These are phyloP conservation scores for Chaetomium sp. DNA, from an alignment of 2,329 filamentous ascomycete species.

Conservation along the genomic window DNA sequence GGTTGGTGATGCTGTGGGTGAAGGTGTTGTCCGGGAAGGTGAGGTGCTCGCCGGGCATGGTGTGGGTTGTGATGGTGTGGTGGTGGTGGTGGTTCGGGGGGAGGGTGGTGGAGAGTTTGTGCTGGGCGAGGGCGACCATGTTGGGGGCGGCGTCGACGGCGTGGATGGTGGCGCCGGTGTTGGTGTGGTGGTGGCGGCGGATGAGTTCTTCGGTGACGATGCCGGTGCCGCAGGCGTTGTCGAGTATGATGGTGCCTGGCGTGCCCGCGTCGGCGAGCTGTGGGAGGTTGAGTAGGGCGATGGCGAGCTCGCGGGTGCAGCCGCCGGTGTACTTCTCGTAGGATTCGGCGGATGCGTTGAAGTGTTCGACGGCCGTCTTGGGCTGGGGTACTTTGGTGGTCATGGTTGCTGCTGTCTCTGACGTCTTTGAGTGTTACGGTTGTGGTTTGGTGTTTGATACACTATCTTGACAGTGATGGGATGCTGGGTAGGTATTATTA, in stretches of 20 bases:
- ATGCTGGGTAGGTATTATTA: neutral
- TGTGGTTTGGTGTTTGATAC: neutral
- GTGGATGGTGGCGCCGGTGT: neutral
- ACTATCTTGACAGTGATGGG: neutral
- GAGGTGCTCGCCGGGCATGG: neutral
- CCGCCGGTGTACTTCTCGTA: neutral
- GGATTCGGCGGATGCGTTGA: neutral
- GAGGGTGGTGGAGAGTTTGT: neutral
- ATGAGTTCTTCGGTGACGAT: no score
- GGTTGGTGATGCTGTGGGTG: conserved; percentile 1
- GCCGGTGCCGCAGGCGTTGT: no score
- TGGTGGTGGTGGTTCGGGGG: neutral
- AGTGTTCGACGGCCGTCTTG: neutral
- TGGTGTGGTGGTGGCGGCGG: no score
- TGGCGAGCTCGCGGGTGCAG: neutral
- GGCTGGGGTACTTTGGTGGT: neutral
- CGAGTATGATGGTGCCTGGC: no score
- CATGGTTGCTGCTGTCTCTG: neutral
- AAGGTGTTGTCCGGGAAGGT: neutral
- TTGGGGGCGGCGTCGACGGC: neutral
- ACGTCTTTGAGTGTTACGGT: neutral
- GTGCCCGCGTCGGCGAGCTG: neutral
- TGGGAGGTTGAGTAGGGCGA: neutral
- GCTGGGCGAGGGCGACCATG: neutral
- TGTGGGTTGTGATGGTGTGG: neutral